A percentile compares a stretch with the other conserved stretches of the same genome.
phyloP scores from a whole-genome alignment of 1,284 basidiomycete species.

The Trametes hirsuta region DNA sequence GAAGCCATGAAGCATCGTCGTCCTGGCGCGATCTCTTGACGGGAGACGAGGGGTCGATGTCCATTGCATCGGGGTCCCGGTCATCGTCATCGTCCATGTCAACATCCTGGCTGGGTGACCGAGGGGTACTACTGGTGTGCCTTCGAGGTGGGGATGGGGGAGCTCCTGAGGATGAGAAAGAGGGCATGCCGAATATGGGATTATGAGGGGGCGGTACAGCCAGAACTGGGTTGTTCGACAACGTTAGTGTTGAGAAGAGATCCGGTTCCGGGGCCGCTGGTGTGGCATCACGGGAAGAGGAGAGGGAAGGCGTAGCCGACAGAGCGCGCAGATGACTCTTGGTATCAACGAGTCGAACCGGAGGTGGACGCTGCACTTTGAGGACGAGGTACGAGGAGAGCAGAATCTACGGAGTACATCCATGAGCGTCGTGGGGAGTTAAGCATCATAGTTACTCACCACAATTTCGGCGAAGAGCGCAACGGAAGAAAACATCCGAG shows the following conservation, averaged over 20 bases:
- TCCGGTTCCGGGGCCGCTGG: slow-evolving; percentile 49
- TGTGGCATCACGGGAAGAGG: slow-evolving; percentile 35
- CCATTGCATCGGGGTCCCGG: slow-evolving; percentile 60
- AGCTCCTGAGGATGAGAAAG: slow-evolving; percentile 35
- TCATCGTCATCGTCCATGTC: slow-evolving; percentile 32
- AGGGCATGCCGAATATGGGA: slow-evolving; percentile 73
- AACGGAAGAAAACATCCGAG: slow-evolving; percentile 48
- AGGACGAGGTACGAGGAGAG: slow-evolving; percentile 54
- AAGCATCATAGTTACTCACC: slow-evolving; percentile 14
- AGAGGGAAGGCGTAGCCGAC: slow-evolving; percentile 30
- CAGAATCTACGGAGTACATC: slow-evolving; percentile 45
- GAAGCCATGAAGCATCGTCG: slow-evolving; percentile 54
- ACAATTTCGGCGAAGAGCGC: slow-evolving; percentile 5
- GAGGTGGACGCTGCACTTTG: slow-evolving; percentile 63
- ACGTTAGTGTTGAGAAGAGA: slow-evolving; percentile 59
- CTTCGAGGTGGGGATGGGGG: slow-evolving; percentile 27
- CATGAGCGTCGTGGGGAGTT: neutral
- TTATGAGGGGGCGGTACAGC: slow-evolving; percentile 28
- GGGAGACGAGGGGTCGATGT: slow-evolving; percentile 59
- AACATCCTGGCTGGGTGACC: slow-evolving; percentile 32
- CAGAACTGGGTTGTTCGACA: slow-evolving; percentile 65
- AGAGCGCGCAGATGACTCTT: slow-evolving; percentile 19
- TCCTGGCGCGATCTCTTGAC: slow-evolving; percentile 38
- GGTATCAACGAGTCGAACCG: slow-evolving; percentile 62
- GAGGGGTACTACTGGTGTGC: slow-evolving; percentile 5